Conservation (phyloP, 768 basidiomycete species). For the Lentinula aciculospora region DNA sequence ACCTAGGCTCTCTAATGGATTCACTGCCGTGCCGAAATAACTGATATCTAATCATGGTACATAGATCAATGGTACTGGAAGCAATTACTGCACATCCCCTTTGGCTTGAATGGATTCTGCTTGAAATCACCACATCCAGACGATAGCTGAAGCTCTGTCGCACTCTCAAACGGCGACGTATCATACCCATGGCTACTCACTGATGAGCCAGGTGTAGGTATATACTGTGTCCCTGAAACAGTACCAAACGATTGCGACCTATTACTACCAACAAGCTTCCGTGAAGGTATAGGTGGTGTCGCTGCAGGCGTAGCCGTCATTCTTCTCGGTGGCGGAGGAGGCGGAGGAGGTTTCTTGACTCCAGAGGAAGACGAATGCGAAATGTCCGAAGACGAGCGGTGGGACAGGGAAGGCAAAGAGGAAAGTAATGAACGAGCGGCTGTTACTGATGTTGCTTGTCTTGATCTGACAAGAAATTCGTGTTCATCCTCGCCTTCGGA, state of each 20-base stretch:
- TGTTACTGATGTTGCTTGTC: constrained; percentile 1
- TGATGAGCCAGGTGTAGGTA: constrained; percentile 25
- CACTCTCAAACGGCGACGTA: constrained; percentile 63
- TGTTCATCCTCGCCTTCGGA: constrained; percentile 6
- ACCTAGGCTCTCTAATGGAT: too few relatives aligned
- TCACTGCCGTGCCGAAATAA: too few relatives aligned
- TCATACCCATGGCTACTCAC: constrained; percentile 32
- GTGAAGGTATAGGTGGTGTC: constrained; percentile 47
- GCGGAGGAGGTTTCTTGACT: constrained; percentile 51
- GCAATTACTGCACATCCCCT: constrained; percentile 64
- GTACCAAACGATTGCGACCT: constrained; percentile 13
- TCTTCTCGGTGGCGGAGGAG: constrained; percentile 55
- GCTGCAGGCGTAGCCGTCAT: constrained; percentile 22
- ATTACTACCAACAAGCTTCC: constrained; percentile 19
- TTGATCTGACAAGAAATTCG: background rate
- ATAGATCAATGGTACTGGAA: constrained; percentile 47
- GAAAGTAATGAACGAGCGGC: background rate
- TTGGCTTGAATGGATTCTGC: constrained; percentile 62
- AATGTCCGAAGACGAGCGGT: constrained; percentile 10
- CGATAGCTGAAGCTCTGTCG: constrained; percentile 33
- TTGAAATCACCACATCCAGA: constrained; percentile 47
- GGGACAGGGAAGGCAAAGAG: constrained; percentile 10
- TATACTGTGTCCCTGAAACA: background rate
- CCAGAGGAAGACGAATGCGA: background rate
- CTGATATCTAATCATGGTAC: background rate